Percentiles rank a stretch among this genome's conserved stretches.
phyloP scores from a whole-genome alignment of 257 asterid genomes.

The Nicotiana tomentosiformis region DNA sequence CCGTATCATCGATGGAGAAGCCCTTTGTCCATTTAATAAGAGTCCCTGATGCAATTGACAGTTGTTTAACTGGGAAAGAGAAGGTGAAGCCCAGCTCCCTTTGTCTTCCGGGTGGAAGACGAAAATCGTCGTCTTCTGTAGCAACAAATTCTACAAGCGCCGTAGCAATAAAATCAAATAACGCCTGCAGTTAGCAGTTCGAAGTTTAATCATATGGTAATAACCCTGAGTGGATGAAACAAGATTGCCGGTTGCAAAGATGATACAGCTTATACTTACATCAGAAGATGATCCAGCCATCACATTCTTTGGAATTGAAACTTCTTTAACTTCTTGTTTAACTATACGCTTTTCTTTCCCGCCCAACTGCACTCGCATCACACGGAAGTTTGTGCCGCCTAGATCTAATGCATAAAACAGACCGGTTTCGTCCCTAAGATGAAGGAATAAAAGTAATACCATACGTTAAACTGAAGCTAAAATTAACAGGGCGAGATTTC shows the following conservation, averaged over 20 bases:
- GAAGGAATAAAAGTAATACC: slow-evolving; percentile 14
- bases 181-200: slow-evolving; percentile 30
- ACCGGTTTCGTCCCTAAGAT: slow-evolving; percentile 65
- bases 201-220: background rate
- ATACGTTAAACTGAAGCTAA: background rate
- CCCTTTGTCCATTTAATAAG: slow-evolving; percentile 94
- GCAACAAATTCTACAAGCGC: slow-evolving; percentile 71
- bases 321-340: slow-evolving; percentile 56
- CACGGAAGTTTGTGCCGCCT: slow-evolving; percentile 95
- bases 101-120: slow-evolving; percentile 54
- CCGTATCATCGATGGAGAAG: slow-evolving; percentile 74
- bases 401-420: slow-evolving; percentile 86
- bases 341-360: slow-evolving; percentile 45
- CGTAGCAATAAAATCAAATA: slow-evolving; percentile 74
- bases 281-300: slow-evolving; percentile 78
- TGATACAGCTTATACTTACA: slow-evolving; percentile 38
- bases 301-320: slow-evolving; percentile 81
- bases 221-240: background rate
- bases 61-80: slow-evolving; percentile 84
- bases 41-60: slow-evolving; percentile 75
- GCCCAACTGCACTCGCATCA: slow-evolving; percentile 69
- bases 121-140: slow-evolving; percentile 59
- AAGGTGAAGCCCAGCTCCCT: slow-evolving; percentile 97
- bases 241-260: background rate
- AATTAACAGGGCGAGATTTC: no score